Conservation (phyloP, 768 basidiomycete species). For the Gymnopilus junonius region DNA sequence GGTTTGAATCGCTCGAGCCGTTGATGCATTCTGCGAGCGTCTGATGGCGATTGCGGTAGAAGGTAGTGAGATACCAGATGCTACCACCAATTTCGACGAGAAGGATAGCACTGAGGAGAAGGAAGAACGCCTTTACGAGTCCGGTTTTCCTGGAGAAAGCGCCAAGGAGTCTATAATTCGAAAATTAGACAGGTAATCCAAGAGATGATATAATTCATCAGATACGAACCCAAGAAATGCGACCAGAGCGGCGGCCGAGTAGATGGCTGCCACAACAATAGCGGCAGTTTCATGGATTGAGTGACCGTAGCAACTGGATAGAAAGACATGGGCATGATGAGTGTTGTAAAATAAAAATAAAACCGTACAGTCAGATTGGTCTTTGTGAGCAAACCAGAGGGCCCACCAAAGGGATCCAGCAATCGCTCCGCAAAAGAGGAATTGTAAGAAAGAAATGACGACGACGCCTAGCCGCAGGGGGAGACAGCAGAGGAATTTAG, state of each 20-base stretch:
- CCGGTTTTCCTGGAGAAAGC: constrained; percentile 41
- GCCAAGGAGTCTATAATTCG: constrained; percentile 39
- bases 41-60: constrained; percentile 31
- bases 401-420: constrained; percentile 38
- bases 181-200: background rate
- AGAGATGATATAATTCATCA: background rate
- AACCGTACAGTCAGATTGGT: constrained; percentile 24
- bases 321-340: background rate
- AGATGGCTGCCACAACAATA: constrained; percentile 36
- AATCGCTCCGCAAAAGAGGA: constrained; percentile 35
- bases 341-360: background rate
- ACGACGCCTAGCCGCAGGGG: constrained; percentile 47
- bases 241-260: constrained; percentile 36
- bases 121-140: constrained; percentile 37
- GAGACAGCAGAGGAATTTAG: constrained; percentile 47
- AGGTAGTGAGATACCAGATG: constrained; percentile 36
- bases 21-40: constrained; percentile 33
- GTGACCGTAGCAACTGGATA: constrained; percentile 29
- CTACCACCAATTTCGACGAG: constrained; percentile 34
- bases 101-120: constrained; percentile 34
- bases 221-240: constrained; percentile 34
- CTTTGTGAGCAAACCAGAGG: constrained; percentile 22
- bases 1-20: constrained; percentile 24
- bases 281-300: constrained; percentile 30
- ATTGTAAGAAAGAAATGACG: constrained; percentile 44